A percentile compares a stretch with the other conserved stretches of the same genome.
Conservation (phyloP, 1,284 basidiomycete genomes). For the Cryptococcus hybrid region DNA sequence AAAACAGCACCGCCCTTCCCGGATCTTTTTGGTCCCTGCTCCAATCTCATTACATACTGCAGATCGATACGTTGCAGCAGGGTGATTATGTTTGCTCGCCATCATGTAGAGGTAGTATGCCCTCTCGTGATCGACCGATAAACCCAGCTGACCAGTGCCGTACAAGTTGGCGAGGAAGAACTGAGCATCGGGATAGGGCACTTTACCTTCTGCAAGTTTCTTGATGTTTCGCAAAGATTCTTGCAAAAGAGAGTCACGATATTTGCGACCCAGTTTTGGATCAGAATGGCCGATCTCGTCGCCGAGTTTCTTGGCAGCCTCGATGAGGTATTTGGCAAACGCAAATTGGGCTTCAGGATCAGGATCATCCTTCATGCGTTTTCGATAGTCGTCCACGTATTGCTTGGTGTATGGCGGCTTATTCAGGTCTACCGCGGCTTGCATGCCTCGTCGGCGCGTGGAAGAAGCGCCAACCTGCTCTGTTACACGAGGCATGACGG, state of each 20-base stretch:
- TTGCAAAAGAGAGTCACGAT: constrained; percentile 77
- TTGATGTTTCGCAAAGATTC: constrained; percentile 93
- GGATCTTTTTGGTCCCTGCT: constrained; percentile 93
- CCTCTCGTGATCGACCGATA: constrained; percentile 95
- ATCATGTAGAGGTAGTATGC: constrained; percentile 98
- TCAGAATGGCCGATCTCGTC: constrained; percentile 64
- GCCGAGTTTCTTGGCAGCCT: constrained; percentile 93
- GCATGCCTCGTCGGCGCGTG: constrained; percentile 55
- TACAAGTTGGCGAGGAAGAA: constrained; percentile 99
- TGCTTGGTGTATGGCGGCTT: constrained; percentile 91
- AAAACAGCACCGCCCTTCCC: constrained; percentile 87
- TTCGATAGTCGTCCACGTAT: constrained; percentile 95
- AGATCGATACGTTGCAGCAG: constrained; percentile 92
- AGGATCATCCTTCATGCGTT: constrained; percentile 94
- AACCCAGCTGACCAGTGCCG: constrained; percentile 89
- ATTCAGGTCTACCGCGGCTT: constrained; percentile 72
- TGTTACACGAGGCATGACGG: constrained; percentile 21
- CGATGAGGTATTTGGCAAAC: constrained; percentile 97
- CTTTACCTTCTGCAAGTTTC: constrained; percentile 59
- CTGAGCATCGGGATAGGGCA: constrained; percentile 94
- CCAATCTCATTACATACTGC: constrained; percentile 99
- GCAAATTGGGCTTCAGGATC: constrained; percentile 99
- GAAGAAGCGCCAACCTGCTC: constrained; percentile 55
- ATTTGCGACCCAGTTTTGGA: constrained; percentile 62
- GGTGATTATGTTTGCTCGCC: constrained; percentile 95